These are phyloP conservation scores for Podospora pseudoanserina DNA, from an alignment of 495 filamentous ascomycete genomes.

Conservation along the genomic window DNA sequence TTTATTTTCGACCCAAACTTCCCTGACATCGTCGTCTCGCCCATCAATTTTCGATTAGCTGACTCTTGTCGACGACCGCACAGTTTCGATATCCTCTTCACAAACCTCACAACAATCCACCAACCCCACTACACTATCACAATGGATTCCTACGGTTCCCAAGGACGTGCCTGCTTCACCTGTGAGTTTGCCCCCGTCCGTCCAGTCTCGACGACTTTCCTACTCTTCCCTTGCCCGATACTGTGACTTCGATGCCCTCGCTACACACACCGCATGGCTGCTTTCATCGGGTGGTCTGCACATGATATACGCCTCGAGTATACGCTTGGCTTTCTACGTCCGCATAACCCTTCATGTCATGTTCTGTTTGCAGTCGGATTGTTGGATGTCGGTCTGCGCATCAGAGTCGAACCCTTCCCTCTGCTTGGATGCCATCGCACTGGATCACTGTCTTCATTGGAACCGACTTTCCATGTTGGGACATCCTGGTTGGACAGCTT, in stretches of 20 bases:
- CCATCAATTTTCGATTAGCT: conserved; percentile 9
- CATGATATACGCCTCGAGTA: not conserved
- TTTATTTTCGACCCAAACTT: conserved; percentile 14
- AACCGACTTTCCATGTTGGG: not conserved
- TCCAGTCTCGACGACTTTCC: conserved; percentile 17
- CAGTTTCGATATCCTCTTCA: conserved; percentile 15
- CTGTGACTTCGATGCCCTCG: conserved; percentile 15
- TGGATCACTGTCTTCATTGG: not conserved
- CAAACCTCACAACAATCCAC: conserved; percentile 10
- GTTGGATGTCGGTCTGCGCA: not conserved
- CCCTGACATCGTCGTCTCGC: conserved; percentile 8
- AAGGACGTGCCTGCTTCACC: conserved; percentile 45
- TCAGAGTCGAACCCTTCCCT: not conserved
- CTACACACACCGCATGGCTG: not conserved
- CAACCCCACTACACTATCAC: not conserved
- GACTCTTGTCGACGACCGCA: conserved; percentile 11
- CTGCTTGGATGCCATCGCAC: not conserved
- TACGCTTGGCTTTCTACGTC: conserved; percentile 1
- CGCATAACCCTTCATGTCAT: conserved; percentile 1
- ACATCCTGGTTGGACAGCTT: conserved; percentile 3
- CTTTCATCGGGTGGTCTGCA: not conserved
- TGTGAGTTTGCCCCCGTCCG: conserved; percentile 39
- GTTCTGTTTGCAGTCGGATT: not conserved
- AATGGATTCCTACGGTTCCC: conserved; percentile 39
- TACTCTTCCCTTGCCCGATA: conserved; percentile 26